These are phyloP conservation scores for Hygrophorus pudorinus DNA, from an alignment of 768 basidiomycete genomes.

Conservation along the genomic window DNA sequence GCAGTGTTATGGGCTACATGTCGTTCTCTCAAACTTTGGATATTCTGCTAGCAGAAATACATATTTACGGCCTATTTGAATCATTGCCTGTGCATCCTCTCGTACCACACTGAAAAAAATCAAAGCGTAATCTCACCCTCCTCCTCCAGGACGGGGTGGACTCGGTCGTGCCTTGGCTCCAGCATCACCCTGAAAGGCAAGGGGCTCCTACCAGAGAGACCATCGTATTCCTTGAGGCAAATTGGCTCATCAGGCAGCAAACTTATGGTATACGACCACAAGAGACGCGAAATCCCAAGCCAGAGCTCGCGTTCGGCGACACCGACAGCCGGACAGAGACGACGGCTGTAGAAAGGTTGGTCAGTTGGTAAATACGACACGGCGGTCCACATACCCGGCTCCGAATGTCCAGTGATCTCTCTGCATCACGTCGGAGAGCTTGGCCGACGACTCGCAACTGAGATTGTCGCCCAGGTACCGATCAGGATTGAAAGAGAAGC, in stretches of 20 bases:
- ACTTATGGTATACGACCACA: slow-evolving; percentile 24
- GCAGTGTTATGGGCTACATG: too few relatives aligned
- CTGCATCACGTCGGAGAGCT: slow-evolving; percentile 17
- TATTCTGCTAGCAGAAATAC: too few relatives aligned
- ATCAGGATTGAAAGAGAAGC: slow-evolving; percentile 22
- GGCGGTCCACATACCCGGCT: slow-evolving; percentile 18
- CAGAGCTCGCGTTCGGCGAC: slow-evolving; percentile 26
- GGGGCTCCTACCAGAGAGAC: slow-evolving; percentile 21
- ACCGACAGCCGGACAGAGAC: slow-evolving; percentile 25
- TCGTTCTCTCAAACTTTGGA: too few relatives aligned
- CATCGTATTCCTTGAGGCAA: slow-evolving; percentile 24
- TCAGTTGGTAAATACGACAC: not conserved
- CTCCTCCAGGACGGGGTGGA: slow-evolving; percentile 6
- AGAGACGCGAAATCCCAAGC: slow-evolving; percentile 24
- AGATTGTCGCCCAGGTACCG: slow-evolving; percentile 22
- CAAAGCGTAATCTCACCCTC: slow-evolving; percentile 2
- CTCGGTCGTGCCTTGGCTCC: slow-evolving; percentile 8
- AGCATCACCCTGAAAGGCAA: slow-evolving; percentile 18
- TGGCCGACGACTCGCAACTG: slow-evolving; percentile 21
- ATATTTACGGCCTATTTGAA: too few relatives aligned
- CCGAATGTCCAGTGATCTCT: slow-evolving; percentile 30
- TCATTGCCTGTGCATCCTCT: too few relatives aligned
- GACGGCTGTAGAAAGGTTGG: slow-evolving; percentile 11
- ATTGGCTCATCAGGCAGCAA: slow-evolving; percentile 23
- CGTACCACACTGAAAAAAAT: not conserved